Percentiles rank a stretch among this genome's conserved stretches.
Conservation (phyloP, 140 eudicot species). For the Cichorium intybus region DNA sequence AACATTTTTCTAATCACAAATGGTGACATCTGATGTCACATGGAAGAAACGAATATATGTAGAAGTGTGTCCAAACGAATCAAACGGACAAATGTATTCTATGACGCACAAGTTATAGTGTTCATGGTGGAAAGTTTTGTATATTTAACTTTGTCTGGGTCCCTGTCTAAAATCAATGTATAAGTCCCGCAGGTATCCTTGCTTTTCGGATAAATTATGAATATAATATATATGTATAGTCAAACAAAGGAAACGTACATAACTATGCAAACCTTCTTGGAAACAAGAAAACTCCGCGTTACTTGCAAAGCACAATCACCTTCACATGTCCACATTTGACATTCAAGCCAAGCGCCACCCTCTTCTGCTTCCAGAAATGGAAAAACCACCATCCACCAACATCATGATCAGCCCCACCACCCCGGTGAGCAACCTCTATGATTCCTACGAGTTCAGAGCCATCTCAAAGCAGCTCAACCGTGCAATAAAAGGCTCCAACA, state of each 20-base stretch:
- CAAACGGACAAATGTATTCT: too few relatives aligned
- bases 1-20: background rate
- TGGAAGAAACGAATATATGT: too few relatives aligned
- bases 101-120: too few relatives aligned
- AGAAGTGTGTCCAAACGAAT: too few relatives aligned
- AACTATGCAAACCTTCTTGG: conserved; percentile 29
- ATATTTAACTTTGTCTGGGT: too few relatives aligned
- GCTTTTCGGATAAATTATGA: too few relatives aligned
- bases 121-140: too few relatives aligned
- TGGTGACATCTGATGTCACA: too few relatives aligned
- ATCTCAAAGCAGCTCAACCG: conserved; percentile 66
- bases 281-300: conserved; percentile 34
- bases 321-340: conserved; percentile 13
- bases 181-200: background rate
- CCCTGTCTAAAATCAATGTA: background rate
- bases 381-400: conserved; percentile 13
- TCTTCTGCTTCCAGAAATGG: conserved; percentile 13
- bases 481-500: conserved; percentile 50
- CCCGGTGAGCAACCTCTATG: conserved; percentile 59
- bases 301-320: conserved; percentile 32
- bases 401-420: conserved; percentile 27
- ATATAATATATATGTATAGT: too few relatives aligned
- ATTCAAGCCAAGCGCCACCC: background rate
- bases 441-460: conserved; percentile 65
- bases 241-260: conserved; percentile 33